Evolutionary conservation across 768 basidiomycete genomes (phyloP).

Genomic region (Mycena rosella): DNA sequence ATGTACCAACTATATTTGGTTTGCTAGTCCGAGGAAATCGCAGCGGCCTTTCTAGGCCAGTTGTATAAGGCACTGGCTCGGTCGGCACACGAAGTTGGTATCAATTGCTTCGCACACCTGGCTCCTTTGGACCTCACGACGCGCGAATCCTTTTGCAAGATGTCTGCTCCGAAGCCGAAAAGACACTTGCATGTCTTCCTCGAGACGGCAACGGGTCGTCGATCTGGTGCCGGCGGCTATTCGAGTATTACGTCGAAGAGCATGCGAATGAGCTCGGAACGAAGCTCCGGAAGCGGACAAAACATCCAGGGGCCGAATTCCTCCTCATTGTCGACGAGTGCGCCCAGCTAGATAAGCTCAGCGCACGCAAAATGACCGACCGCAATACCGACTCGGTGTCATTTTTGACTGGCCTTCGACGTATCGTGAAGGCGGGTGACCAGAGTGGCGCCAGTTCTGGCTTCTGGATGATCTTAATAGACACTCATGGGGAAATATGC

Average conservation of each 20-base stretch:
- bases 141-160: neutral
- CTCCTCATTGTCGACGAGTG: slow-evolving; percentile 17
- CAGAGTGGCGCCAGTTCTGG: neutral
- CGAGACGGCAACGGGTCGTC: neutral
- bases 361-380: neutral
- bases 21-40: slow-evolving; percentile 2
- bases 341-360: neutral
- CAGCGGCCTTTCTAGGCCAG: slow-evolving; percentile 10
- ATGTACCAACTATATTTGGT: neutral
- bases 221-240: neutral
- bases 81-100: neutral
- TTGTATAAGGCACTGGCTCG: slow-evolving; percentile 2
- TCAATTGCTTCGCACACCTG: neutral
- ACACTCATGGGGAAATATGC: slow-evolving; percentile 4
- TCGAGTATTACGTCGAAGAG: neutral
- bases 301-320: neutral
- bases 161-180: neutral
- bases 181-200: neutral
- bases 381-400: neutral
- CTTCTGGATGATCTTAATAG: slow-evolving; percentile 7
- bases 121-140: neutral
- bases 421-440: slow-evolving; percentile 14
- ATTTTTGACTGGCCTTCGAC: slow-evolving; percentile 5
- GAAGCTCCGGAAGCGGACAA: neutral
- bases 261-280: neutral